Conservation (phyloP, 2,329 filamentous ascomycete genomes). For the Arachnopeziza araneosa region DNA sequence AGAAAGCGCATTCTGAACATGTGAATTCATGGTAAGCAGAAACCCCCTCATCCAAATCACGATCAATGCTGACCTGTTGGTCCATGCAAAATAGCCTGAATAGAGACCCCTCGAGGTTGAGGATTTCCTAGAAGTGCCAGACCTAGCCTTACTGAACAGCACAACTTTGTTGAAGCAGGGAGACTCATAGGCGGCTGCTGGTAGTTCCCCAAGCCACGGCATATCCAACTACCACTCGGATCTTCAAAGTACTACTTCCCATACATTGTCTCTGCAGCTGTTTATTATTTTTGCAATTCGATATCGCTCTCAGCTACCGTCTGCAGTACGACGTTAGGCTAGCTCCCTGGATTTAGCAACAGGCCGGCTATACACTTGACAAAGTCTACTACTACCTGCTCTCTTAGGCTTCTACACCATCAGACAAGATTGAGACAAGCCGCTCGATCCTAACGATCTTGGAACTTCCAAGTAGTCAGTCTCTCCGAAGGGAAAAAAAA, state of each 20-base stretch:
- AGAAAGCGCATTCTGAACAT: background rate
- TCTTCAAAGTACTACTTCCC: background rate
- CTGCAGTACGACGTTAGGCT: conserved; percentile 4
- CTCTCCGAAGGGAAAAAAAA: too few relatives aligned
- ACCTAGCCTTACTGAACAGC: background rate
- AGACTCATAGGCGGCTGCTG: background rate
- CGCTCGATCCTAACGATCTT: background rate
- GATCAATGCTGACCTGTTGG: background rate
- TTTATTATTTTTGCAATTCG: background rate
- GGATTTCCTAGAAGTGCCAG: background rate
- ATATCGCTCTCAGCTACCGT: background rate
- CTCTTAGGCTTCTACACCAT: conserved; percentile 2
- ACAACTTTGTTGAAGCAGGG: background rate
- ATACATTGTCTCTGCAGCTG: background rate
- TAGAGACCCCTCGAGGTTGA: background rate
- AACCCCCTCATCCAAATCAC: background rate
- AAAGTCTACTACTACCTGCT: background rate
- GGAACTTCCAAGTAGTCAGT: background rate
- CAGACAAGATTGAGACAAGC: conserved; percentile 6
- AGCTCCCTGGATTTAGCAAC: background rate
- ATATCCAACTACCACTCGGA: background rate
- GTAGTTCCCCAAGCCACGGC: background rate
- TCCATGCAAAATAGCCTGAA: background rate
- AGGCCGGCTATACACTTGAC: background rate
- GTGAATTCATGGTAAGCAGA: background rate